Evolutionary conservation across 805 yeast species (phyloP), one percentile per base, ranked within the genome.

Genomic region (Wickerhamomyces pijperi): DNA sequence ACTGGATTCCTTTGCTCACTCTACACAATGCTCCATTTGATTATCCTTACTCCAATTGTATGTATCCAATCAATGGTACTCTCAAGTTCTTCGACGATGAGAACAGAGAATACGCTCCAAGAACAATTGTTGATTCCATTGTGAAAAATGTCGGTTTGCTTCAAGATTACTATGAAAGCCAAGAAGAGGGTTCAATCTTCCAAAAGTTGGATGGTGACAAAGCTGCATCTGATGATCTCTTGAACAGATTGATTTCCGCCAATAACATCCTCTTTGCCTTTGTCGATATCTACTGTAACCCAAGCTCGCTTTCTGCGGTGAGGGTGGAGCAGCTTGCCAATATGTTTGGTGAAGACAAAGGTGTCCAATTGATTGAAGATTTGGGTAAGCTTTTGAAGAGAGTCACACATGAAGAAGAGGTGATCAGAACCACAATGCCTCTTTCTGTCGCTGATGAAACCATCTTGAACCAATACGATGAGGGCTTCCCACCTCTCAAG

Each of bases 21-120:
- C 49, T 77, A 39, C 58, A 65, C 8, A 69, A 75, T 39, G 70
- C 74, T 2, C 81, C 90, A 0, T 79, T 66, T 53, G 87, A 82
- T 48, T 76, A 68, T 46, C 64, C 70, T 5, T 59, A 67, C 28
- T 74, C 85, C 2, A 69, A 68, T 42, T 72, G 78, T 0, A 56
- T 76, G 45, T 62, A 67, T 32, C 72, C 77, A 17, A 55, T 76
- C 23, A 61, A 73, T 25, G 76, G 74, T 19, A 68, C 76, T 2
- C 59, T 79, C 34, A 75, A 72, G 47, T 65, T 65, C 36, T 68
- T 77, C 39, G 82, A 76, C 49, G 76, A 72, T 35, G 74, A 73
- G 34, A 63, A 67, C 32, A 66, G 72, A 20, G 67, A 65, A 7
- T 74, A 72, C 53, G 79, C 56, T 4, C 58, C 72, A 25, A 52